Evolutionary conservation across 2,329 filamentous ascomycete genomes (phyloP).

Genomic region (Penicillium carneum): DNA sequence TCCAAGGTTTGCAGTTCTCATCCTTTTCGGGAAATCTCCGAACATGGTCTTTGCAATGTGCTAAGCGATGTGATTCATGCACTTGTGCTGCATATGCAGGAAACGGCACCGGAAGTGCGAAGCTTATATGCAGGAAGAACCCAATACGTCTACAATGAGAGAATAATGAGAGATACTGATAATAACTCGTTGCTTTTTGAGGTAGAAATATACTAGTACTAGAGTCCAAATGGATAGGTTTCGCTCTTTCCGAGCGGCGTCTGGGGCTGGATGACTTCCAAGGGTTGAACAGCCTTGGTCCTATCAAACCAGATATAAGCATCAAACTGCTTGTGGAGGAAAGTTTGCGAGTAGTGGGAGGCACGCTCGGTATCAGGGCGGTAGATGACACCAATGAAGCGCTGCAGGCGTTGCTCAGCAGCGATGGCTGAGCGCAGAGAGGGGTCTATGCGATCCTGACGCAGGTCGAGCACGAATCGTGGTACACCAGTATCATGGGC

Average conservation of each 20-base stretch:
- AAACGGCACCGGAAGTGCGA: neutral
- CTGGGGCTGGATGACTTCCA: slow-evolving; percentile 57
- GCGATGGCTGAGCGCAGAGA: slow-evolving; percentile 48
- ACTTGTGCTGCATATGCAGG: too few species aligned
- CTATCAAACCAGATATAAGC: slow-evolving; percentile 60
- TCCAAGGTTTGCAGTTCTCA: neutral
- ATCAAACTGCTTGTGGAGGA: slow-evolving; percentile 59
- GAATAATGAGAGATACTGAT: too few species aligned
- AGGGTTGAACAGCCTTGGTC: slow-evolving; percentile 54
- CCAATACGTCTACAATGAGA: neutral
- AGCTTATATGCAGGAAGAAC: neutral
- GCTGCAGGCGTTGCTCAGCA: slow-evolving; percentile 53
- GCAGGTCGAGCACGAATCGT: slow-evolving; percentile 58
- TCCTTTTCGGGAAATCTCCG: neutral
- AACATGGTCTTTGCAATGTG: neutral
- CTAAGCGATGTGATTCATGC: too few species aligned
- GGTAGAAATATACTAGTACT: slow-evolving; percentile 2
- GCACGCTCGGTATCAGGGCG: slow-evolving; percentile 57
- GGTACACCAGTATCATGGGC: slow-evolving; percentile 57
- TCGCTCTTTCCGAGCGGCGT: slow-evolving; percentile 55
- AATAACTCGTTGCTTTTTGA: too few species aligned
- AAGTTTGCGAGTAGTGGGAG: slow-evolving; percentile 59
- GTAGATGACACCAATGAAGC: slow-evolving; percentile 64
- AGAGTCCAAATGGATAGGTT: slow-evolving; percentile 62
- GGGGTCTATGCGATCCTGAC: slow-evolving; percentile 46